phyloP scores from a whole-genome alignment of 2,329 filamentous ascomycete genomes.

The Endothia cerciana region DNA sequence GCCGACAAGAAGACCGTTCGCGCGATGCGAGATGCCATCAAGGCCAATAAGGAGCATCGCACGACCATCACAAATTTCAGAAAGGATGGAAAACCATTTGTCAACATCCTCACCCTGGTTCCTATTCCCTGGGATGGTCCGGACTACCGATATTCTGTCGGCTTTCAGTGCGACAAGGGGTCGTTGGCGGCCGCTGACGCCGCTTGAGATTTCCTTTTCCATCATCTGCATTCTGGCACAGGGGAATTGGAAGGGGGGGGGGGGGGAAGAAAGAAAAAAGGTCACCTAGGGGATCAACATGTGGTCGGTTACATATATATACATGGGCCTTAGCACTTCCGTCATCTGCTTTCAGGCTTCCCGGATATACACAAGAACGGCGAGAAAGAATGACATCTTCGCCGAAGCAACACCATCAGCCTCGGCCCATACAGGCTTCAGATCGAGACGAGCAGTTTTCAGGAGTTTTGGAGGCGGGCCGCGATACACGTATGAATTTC shows the following conservation, averaged over 20 bases:
- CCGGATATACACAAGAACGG: background rate
- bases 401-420: background rate
- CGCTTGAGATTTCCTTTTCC: background rate
- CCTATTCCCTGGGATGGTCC: constrained; percentile 71
- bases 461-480: background rate
- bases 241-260: too few species aligned
- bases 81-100: constrained; percentile 77
- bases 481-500: constrained; percentile 2
- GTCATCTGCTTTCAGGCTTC: constrained; percentile 4
- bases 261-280: background rate
- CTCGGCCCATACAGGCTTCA: background rate
- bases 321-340: background rate
- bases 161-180: constrained; percentile 69
- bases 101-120: constrained; percentile 84
- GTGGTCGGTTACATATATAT: too few species aligned
- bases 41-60: constrained; percentile 51
- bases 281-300: background rate
- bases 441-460: background rate
- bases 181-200: background rate
- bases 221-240: background rate
- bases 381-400: background rate
- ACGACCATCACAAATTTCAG: constrained; percentile 75
- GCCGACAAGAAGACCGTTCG: constrained; percentile 68
- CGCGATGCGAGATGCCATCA: constrained; percentile 52
- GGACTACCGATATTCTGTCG: constrained; percentile 74